phyloP scores from a whole-genome alignment of 176 grass and related monocot genomes.

The Ensete glaucum region DNA sequence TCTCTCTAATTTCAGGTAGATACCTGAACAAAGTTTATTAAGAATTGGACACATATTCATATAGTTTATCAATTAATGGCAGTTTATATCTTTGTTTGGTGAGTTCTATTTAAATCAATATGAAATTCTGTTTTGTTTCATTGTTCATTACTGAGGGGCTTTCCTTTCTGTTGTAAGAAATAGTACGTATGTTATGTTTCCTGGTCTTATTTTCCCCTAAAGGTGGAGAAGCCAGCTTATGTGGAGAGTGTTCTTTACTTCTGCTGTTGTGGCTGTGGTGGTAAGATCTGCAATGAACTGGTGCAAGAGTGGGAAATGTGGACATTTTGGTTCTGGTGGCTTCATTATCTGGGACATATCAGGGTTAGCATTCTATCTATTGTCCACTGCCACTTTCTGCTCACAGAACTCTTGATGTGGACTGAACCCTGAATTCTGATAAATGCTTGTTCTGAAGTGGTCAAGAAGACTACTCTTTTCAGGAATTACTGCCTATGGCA shows the following conservation, averaged over 20 bases:
- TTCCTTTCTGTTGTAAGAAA: neutral
- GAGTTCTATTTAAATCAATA: neutral
- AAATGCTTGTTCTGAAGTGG: conserved; percentile 56
- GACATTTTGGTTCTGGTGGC: conserved; percentile 96
- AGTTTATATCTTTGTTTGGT: neutral
- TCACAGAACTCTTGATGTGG: neutral
- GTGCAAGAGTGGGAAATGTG: conserved; percentile 94
- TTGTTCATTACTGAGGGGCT: neutral
- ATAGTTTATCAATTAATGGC: too few relatives aligned
- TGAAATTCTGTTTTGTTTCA: neutral
- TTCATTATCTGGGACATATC: conserved; percentile 99
- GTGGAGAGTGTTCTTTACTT: conserved; percentile 99
- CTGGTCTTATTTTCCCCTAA: conserved; percentile 13
- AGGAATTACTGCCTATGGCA: conserved; percentile 89
- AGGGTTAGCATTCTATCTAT: conserved; percentile 41
- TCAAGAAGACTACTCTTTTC: conserved; percentile 98
- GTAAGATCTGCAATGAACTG: conserved; percentile 85
- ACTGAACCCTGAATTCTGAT: conserved; percentile 30
- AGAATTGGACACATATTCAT: too few relatives aligned
- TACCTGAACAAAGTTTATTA: too few relatives aligned
- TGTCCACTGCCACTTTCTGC: conserved; percentile 9
- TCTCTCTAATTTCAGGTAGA: too few relatives aligned
- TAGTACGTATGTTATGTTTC: neutral
- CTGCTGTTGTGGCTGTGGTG: conserved; percentile 95
- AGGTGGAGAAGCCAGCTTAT: conserved; percentile 99